Base-by-base conservation (phyloP, 768 basidiomycete species). In the Kwoniella dendrophila region DNA sequence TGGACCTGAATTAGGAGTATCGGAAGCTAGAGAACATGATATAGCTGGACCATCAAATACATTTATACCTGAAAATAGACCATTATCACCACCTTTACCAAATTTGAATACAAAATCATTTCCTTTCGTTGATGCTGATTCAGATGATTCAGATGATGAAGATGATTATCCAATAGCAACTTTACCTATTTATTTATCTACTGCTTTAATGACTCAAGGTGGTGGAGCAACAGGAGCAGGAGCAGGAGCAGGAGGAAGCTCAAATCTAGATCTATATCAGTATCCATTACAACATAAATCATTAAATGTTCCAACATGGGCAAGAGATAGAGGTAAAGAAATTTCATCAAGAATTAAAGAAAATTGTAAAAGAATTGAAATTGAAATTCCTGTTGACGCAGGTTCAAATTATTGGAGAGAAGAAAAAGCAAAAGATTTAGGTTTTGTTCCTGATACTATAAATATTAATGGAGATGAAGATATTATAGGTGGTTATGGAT, bases 381-480 rank as follows among this genome's bases (percentile, higher is more conserved):
- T 80, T 16, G 79, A 80, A 57, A 67, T 80, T 11, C 79, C 79
- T 0, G 72, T 79, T 30, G 76, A 78, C 64, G 73, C 59, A 26
- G 63, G 74, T 14, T 41, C 47, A 18, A 66, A 66, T 30, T 70
- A 78, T 16, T 80, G 78, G 73, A 66, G 78, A 29, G 71, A 72
- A 26, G 78, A 79, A 11, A 43, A 72, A 34, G 79, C 78, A n/a
- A 69, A 64, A 29, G 74, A 74, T 36, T 59, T 78, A 50, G 78
- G 77, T 2, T 78, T 74, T 40, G 59, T 62, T 0, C 45, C 51
- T 56, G 70, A 76, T 36, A 60, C 68, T 33, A 62, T 54, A 52
- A 65, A 67, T 36, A 67, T 61, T 36, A 56, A 56, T 56, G 67
- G 59, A 18, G 33, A 48, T 40, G 51, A 26, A 7, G 68, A 64